These are phyloP conservation scores for Colletotrichum lentis DNA, from an alignment of 2,329 filamentous ascomycete genomes.

Conservation along the genomic window DNA sequence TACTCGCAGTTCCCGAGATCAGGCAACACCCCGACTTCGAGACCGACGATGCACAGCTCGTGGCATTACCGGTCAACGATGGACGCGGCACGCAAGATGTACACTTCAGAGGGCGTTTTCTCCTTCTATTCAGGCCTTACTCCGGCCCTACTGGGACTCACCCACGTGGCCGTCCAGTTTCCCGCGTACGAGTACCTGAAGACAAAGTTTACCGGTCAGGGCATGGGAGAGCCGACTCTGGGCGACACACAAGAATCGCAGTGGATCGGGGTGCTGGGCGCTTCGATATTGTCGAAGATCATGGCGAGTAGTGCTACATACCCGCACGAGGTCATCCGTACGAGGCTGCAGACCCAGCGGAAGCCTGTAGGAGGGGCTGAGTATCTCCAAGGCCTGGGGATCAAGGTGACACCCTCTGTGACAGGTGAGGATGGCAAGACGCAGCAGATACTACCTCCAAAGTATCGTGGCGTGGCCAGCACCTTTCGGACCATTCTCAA, in stretches of 20 bases:
- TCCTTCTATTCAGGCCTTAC: constrained; percentile 97
- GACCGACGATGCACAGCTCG: constrained; percentile 68
- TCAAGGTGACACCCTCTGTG: constrained; percentile 52
- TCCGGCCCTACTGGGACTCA: constrained; percentile 88
- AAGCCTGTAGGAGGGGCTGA: constrained; percentile 68
- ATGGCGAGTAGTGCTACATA: constrained; percentile 95
- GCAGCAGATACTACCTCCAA: constrained; percentile 50
- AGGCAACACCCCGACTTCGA: constrained; percentile 62
- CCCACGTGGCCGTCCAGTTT: constrained; percentile 97
- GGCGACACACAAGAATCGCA: constrained; percentile 69
- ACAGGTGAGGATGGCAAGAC: constrained; percentile 50
- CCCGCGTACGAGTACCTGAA: constrained; percentile 95
- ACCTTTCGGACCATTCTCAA: constrained; percentile 85
- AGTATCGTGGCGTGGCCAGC: constrained; percentile 80
- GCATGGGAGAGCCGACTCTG: constrained; percentile 75
- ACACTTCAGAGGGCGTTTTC: constrained; percentile 82
- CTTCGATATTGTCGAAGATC: constrained; percentile 93
- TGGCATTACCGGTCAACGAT: constrained; percentile 93
- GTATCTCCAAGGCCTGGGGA: constrained; percentile 60
- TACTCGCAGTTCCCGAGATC: constrained; percentile 58
- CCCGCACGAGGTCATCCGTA: constrained; percentile 95
- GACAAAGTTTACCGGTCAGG: constrained; percentile 85
- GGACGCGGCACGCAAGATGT: constrained; percentile 97
- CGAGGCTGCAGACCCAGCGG: constrained; percentile 91
- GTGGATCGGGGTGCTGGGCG: constrained; percentile 83